phyloP scores from a whole-genome alignment of 1,284 basidiomycete species.

The Ganoderma meredithae region DNA sequence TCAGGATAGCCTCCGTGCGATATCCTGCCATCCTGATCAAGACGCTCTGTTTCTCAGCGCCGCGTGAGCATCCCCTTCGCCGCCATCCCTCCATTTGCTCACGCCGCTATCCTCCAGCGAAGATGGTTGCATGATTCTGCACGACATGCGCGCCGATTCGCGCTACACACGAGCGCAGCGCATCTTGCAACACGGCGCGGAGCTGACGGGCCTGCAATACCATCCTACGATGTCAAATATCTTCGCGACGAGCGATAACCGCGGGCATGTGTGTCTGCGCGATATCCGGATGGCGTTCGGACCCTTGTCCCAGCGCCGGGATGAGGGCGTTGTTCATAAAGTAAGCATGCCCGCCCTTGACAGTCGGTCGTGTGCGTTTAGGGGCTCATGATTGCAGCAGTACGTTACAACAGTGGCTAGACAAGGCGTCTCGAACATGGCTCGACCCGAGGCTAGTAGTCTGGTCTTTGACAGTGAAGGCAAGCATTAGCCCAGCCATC shows the following conservation, averaged over 20 bases:
- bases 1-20: conserved; percentile 68
- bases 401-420: conserved; percentile 70
- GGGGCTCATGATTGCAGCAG: conserved; percentile 44
- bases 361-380: not conserved
- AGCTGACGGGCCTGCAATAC: conserved; percentile 68
- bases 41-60: conserved; percentile 74
- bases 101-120: conserved; percentile 50
- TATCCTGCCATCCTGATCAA: conserved; percentile 67
- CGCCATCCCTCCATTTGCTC: not conserved
- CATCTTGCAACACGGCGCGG: conserved; percentile 56
- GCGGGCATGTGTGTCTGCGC: conserved; percentile 67
- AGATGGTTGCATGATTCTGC: conserved; percentile 68
- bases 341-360: conserved; percentile 48
- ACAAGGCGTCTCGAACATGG: conserved; percentile 47
- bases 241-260: conserved; percentile 68
- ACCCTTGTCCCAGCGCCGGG: conserved; percentile 48
- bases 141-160: conserved; percentile 56
- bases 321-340: conserved; percentile 61
- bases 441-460: conserved; percentile 71
- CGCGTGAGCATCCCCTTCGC: conserved; percentile 50
- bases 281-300: conserved; percentile 83
- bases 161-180: conserved; percentile 51
- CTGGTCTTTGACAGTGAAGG: conserved; percentile 71
- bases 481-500: conserved; percentile 31
- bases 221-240: conserved; percentile 71